phyloP scores from a whole-genome alignment of 2,329 filamentous ascomycete genomes.

The Cladosporium sp. region DNA sequence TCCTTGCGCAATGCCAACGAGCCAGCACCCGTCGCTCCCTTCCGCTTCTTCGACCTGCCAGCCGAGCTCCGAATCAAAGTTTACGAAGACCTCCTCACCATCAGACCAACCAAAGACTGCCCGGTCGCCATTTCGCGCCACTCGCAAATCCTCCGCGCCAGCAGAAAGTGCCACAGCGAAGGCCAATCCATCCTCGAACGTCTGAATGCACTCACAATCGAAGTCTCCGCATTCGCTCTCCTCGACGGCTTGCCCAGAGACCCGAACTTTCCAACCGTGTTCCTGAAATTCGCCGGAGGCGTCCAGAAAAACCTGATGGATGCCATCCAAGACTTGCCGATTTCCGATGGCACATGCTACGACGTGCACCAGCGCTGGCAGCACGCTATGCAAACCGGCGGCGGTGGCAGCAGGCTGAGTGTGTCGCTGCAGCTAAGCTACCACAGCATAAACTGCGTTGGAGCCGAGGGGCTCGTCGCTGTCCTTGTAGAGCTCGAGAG shows the following conservation, averaged over 20 bases:
- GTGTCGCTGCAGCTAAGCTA: not conserved
- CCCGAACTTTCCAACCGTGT: not conserved
- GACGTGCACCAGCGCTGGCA: not conserved
- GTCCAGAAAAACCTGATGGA: not conserved
- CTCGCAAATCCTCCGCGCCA: not conserved
- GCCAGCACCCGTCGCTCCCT: not conserved
- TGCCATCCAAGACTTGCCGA: not conserved
- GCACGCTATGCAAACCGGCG: not conserved
- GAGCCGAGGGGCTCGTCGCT: not conserved
- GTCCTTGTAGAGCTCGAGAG: not conserved
- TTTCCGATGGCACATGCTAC: not conserved
- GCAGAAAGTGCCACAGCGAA: not conserved
- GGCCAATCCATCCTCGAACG: not conserved
- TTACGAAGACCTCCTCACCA: not conserved
- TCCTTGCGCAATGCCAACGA: not conserved
- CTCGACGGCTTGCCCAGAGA: not conserved
- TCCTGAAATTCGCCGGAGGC: not conserved
- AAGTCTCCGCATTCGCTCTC: not conserved
- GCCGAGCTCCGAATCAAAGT: not conserved
- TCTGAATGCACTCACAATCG: not conserved
- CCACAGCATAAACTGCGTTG: not conserved
- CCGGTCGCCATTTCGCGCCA: no score
- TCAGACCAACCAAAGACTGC: not conserved
- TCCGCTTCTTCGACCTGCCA: not conserved
- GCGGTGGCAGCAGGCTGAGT: not conserved